Base-by-base conservation (phyloP, 257 asterid species). In the Solanum rostratum region DNA sequence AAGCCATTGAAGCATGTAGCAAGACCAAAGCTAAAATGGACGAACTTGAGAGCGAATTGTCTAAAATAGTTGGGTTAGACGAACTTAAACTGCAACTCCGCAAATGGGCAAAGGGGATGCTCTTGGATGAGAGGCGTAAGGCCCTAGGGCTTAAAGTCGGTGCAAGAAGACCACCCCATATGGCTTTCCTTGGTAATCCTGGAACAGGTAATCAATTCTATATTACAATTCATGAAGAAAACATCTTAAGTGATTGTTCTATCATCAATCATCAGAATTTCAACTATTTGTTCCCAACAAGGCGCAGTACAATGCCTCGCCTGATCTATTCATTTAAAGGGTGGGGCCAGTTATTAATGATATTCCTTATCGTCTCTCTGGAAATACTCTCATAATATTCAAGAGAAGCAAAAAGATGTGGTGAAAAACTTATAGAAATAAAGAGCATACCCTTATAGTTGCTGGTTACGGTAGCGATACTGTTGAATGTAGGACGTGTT, bases 151-250 rank as follows among this genome's bases (percentile, higher is more conserved):
- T 95, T 49, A 90, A 91, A 88, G 92, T 95, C 82, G 97, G 97
- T 55, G 84, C 94, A 78, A 91, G 98, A 92, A 91, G 94, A 88
- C 97, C 94, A n/a, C 98, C 98, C 78, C 98, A 95, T 88, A 93
- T 96, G 98, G 99, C 98, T 84, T 96, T 96, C 85, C 95, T 96
- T 52, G 99, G 99, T 70, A 96, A 95, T 88, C 98, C 99, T 27
- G 99, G 99, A 87, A 96, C 98, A 87, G 99, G 98, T 93, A 86
- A 79, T 79, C 69, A 66, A 20, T 45, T 69, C 33, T 49, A 76
- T 30, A 27, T 49, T 69, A 39, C 79, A 45, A 24, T 74, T 24
- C 24, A 46, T 15, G 0, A 14, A 14, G 41, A 74, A 46, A 74
- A 27, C 29, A 39, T 69, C 79, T 39, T 29, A 41, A 41, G 54